Conservation (phyloP, 169 alveolate genomes). For the Cryptosporidium tyzzeri region DNA sequence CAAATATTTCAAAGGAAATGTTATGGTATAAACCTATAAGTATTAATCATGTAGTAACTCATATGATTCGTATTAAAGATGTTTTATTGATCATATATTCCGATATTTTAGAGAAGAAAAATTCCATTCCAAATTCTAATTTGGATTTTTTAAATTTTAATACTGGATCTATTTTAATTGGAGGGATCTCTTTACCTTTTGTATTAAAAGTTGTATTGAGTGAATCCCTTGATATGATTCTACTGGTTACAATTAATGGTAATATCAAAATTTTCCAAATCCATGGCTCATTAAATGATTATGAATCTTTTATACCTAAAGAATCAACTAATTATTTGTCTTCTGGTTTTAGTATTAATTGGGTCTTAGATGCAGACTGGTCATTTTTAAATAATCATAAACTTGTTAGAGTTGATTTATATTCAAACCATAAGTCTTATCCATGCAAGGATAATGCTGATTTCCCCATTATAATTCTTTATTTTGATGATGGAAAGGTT, state of each 20-base stretch:
- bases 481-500: conserved; percentile 50
- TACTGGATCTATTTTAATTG: conserved; percentile 33
- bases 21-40: conserved; percentile 45
- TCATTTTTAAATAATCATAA: conserved; percentile 12
- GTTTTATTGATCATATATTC: conserved; percentile 32
- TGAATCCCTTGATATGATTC: conserved; percentile 18
- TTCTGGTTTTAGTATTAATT: conserved; percentile 1
- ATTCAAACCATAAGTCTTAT: neutral
- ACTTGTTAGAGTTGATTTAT: conserved; percentile 34
- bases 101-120: neutral
- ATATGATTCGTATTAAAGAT: conserved; percentile 41
- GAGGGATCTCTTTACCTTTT: conserved; percentile 40
- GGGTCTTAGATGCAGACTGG: conserved; percentile 58
- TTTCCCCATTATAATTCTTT: conserved; percentile 26
- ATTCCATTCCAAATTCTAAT: neutral
- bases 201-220: conserved; percentile 43
- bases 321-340: neutral
- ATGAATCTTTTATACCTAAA: neutral
- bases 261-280: conserved; percentile 22
- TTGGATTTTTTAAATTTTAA: conserved; percentile 28
- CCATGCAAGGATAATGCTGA: neutral
- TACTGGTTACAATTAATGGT: conserved; percentile 35
- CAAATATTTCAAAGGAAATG: conserved; percentile 30
- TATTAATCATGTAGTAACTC: conserved; percentile 24
- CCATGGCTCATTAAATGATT: neutral